Base-by-base conservation (phyloP, 495 filamentous ascomycete genomes). In the Tuber brumale region DNA sequence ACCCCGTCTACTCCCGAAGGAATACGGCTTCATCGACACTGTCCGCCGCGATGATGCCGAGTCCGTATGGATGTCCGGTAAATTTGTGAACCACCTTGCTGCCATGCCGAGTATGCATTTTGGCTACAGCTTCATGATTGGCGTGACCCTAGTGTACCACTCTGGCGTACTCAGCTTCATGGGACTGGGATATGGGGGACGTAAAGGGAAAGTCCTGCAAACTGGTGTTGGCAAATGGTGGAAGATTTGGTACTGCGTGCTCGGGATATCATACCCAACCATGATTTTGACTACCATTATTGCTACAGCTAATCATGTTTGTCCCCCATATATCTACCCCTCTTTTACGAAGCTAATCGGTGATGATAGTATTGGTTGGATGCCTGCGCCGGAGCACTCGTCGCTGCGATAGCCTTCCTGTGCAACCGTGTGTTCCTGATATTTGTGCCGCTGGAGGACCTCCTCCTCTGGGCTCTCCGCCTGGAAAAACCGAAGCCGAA, bases 61-160 rank as follows among this genome's bases (percentile, higher is more conserved):
- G 78, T 89, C 83, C 41, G 85, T 86, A 16, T 91, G 87, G 87
- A 89, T 89, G 83, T 85, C 83, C 35, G 88, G 89, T 7, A 87
- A 89, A 70, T 90, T 86, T 75, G 83, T 87, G 79, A 89, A 89
- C 76, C 83, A 85, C 76, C 84, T 85, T 84, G 92, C 92, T 39
- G 92, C 92, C 23, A 94, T 94, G 92, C 92, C 92, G 43, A 83
- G 90, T 23, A 87, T 94, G 77, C 91, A 94, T 82, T 94, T 94
- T 82, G 92, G 91, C 18, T 94, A 93, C 80, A 90, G 92, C 9
- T 88, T 94, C 45, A 88, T 92, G 82, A 90, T 94, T 76, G 92
- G 92, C 21, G 84, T 90, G 27, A 93, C 91, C 0, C 87, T 93
- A 74, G 86, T 89, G 21, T 82, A 79, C 76, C 81, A 86, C 78